phyloP scores from a whole-genome alignment of 106 monocot genomes.

The Dendrobium nobile region DNA sequence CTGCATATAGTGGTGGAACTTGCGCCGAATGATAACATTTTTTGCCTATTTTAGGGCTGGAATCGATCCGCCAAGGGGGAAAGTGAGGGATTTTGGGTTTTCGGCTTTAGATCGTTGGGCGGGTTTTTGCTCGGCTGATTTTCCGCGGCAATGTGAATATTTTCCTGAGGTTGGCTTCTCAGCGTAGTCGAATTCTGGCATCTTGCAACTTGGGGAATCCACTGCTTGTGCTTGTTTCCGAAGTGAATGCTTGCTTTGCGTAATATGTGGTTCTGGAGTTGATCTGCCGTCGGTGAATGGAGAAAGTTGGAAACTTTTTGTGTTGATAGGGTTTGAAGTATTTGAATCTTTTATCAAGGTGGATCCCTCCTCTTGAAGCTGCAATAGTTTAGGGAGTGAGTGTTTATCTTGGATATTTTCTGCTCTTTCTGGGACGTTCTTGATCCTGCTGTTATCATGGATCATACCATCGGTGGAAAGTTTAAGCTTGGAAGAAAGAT shows the following conservation, averaged over 20 bases:
- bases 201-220: background rate
- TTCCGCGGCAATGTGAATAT: background rate
- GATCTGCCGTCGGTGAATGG: background rate
- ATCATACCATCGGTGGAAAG: conserved; percentile 58
- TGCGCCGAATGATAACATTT: background rate
- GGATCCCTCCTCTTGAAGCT: background rate
- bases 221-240: background rate
- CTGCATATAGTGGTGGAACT: background rate
- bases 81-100: background rate
- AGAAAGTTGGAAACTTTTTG: background rate
- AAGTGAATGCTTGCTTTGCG: background rate
- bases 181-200: background rate
- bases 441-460: conserved; percentile 23
- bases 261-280: background rate
- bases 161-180: background rate
- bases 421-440: background rate
- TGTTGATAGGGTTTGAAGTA: background rate
- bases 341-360: background rate
- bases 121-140: background rate
- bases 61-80: background rate
- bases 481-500: conserved; percentile 79
- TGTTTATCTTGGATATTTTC: background rate
- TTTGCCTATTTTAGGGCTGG: background rate
- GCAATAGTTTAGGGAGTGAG: background rate
- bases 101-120: background rate